Conservation (phyloP, 768 basidiomycete species). For the Serendipita sp. region DNA sequence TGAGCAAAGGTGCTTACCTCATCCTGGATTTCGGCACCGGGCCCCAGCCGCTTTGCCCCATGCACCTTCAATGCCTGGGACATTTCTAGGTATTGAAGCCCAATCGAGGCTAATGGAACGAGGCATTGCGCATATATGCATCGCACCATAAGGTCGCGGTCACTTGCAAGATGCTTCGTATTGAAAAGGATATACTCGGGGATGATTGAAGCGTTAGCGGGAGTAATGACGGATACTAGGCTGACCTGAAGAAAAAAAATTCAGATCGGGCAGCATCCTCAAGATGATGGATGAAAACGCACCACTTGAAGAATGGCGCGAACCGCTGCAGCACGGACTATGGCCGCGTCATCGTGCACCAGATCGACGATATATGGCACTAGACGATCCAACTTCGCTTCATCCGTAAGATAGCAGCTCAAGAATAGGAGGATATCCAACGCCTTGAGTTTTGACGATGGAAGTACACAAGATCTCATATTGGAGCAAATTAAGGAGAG, state of each 20-base stretch:
- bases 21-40: constrained; percentile 53
- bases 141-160: constrained; percentile 73
- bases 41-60: constrained; percentile 47
- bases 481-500: constrained; percentile 78
- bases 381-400: constrained; percentile 86
- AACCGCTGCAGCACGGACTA: constrained; percentile 66
- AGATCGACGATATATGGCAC: constrained; percentile 84
- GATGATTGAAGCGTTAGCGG: constrained; percentile 53
- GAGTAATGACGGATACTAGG: constrained; percentile 55
- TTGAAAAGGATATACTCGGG: constrained; percentile 94
- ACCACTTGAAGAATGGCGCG: constrained; percentile 74
- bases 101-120: constrained; percentile 69
- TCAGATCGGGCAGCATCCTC: not conserved
- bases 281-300: constrained; percentile 19
- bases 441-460: constrained; percentile 72
- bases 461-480: constrained; percentile 70
- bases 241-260: constrained; percentile 29
- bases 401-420: constrained; percentile 70
- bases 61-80: constrained; percentile 79
- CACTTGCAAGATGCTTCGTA: constrained; percentile 62
- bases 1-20: constrained; percentile 36
- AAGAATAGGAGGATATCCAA: constrained; percentile 79
- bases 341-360: constrained; percentile 66
- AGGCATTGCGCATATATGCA: constrained; percentile 72
- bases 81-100: constrained; percentile 82